These are phyloP conservation scores for Mycena citricolor DNA, from an alignment of 1,284 basidiomycete species.

Conservation along the genomic window DNA sequence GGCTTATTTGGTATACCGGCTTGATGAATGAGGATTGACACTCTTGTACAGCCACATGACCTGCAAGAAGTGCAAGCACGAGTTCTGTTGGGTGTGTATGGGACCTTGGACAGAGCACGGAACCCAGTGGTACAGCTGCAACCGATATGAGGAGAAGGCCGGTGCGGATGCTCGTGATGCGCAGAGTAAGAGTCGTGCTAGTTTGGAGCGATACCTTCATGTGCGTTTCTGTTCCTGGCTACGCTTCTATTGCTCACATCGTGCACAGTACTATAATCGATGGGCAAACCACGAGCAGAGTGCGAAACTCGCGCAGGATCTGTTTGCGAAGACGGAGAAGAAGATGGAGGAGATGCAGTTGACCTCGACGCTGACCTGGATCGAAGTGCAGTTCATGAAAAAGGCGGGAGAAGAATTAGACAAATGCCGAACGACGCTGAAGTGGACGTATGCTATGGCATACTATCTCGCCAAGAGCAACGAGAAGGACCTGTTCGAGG, in stretches of 20 bases:
- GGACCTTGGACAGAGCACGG: slow-evolving; percentile 97
- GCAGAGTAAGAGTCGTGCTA: slow-evolving; percentile 85
- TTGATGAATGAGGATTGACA: slow-evolving; percentile 8
- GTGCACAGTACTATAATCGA: slow-evolving; percentile 87
- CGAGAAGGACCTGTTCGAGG: slow-evolving; percentile 95
- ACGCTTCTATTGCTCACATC: slow-evolving; percentile 4
- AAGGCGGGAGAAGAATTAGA: slow-evolving; percentile 92
- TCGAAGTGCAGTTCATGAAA: slow-evolving; percentile 98
- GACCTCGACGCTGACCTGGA: slow-evolving; percentile 90
- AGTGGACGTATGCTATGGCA: slow-evolving; percentile 99
- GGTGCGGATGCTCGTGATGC: slow-evolving; percentile 88
- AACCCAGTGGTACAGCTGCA: slow-evolving; percentile 97
- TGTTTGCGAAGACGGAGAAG: slow-evolving; percentile 95
- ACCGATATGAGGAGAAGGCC: slow-evolving; percentile 93
- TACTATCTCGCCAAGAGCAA: slow-evolving; percentile 90
- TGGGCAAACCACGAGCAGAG: slow-evolving; percentile 99
- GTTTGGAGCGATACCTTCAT: slow-evolving; percentile 94
- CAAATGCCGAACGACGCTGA: slow-evolving; percentile 92
- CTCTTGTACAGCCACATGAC: slow-evolving; percentile 82
- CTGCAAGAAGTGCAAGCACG: slow-evolving; percentile 97
- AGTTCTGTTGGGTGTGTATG: slow-evolving; percentile 85
- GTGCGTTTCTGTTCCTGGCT: slow-evolving; percentile 48
- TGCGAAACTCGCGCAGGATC: slow-evolving; percentile 89
- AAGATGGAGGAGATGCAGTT: slow-evolving; percentile 99
- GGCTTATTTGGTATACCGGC: slow-evolving; percentile 14